Evolutionary conservation across 495 filamentous ascomycete species (phyloP).

Genomic region (Penicillium egyptiacum): DNA sequence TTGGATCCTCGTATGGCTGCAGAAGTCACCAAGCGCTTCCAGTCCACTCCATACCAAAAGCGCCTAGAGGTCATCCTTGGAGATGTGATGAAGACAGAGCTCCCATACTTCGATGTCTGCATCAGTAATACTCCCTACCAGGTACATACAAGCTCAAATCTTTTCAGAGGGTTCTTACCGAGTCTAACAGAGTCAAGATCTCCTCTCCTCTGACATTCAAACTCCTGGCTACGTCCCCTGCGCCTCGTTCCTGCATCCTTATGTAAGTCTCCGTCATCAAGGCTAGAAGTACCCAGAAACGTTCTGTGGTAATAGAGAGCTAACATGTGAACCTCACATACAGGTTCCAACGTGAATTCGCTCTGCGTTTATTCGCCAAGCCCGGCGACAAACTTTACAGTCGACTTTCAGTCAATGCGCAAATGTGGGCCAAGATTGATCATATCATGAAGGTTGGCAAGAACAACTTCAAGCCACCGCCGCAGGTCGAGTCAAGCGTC

Average conservation of each 20-base stretch:
- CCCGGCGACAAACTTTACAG: slow-evolving; percentile 84
- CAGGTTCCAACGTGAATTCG: slow-evolving; percentile 68
- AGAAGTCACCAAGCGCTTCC: slow-evolving; percentile 91
- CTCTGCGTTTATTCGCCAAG: slow-evolving; percentile 70
- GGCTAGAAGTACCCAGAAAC: background rate
- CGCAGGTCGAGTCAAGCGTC: slow-evolving; percentile 85
- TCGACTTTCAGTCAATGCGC: slow-evolving; percentile 83
- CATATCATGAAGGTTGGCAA: slow-evolving; percentile 91
- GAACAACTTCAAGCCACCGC: slow-evolving; percentile 94
- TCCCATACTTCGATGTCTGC: slow-evolving; percentile 86
- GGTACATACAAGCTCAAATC: slow-evolving; percentile 29
- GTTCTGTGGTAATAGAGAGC: background rate
- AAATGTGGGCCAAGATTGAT: slow-evolving; percentile 87
- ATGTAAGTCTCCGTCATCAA: slow-evolving; percentile 58
- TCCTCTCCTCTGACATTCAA: slow-evolving; percentile 89
- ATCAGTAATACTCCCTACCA: slow-evolving; percentile 95
- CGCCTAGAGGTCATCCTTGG: slow-evolving; percentile 82
- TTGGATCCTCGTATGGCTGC: slow-evolving; percentile 96
- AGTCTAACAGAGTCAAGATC: slow-evolving; percentile 54
- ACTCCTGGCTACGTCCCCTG: slow-evolving; percentile 74
- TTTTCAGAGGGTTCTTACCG: background rate
- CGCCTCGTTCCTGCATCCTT: slow-evolving; percentile 76
- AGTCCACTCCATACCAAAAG: slow-evolving; percentile 77
- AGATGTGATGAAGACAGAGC: slow-evolving; percentile 88
- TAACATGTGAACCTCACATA: slow-evolving; percentile 4